These are phyloP conservation scores for Penicillium paxilli DNA, from an alignment of 495 filamentous ascomycete genomes.

Conservation along the genomic window DNA sequence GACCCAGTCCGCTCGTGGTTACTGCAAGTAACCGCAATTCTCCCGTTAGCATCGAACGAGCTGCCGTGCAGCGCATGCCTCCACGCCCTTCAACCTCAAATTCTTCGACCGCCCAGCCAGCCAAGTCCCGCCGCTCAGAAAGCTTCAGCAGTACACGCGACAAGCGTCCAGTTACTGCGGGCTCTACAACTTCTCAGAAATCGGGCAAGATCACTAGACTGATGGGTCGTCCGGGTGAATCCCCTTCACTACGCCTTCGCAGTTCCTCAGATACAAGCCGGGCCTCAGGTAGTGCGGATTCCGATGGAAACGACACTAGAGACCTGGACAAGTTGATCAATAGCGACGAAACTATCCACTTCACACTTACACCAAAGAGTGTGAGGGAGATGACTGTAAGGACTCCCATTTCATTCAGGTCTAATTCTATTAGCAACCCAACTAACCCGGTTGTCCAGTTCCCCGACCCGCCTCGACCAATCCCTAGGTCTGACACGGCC, in stretches of 20 bases:
- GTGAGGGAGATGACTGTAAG: conserved; percentile 74
- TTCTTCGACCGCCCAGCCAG: conserved; percentile 24
- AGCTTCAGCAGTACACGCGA: conserved; percentile 50
- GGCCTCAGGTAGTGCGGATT: conserved; percentile 38
- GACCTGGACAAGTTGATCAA: conserved; percentile 86
- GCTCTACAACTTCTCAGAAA: conserved; percentile 52
- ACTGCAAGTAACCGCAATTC: conserved; percentile 23
- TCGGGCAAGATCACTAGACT: conserved; percentile 56
- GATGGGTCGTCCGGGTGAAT: conserved; percentile 45
- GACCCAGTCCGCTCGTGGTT: conserved; percentile 28
- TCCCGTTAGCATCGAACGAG: conserved; percentile 38
- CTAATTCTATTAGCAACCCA: background rate
- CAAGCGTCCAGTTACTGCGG: conserved; percentile 54
- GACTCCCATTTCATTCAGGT: background rate
- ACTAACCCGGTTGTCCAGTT: conserved; percentile 10
- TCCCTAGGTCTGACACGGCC: conserved; percentile 33
- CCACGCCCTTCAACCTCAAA: conserved; percentile 33
- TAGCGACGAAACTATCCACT: conserved; percentile 89
- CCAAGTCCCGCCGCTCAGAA: conserved; percentile 35
- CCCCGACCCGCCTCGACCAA: conserved; percentile 42
- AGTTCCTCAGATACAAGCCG: conserved; percentile 51
- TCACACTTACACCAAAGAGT: conserved; percentile 84
- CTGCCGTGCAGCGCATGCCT: conserved; percentile 51
- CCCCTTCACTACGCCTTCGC: conserved; percentile 39
- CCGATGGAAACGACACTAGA: conserved; percentile 47